Conservation (phyloP, 768 basidiomycete species). For the Leccinum obscurum region DNA sequence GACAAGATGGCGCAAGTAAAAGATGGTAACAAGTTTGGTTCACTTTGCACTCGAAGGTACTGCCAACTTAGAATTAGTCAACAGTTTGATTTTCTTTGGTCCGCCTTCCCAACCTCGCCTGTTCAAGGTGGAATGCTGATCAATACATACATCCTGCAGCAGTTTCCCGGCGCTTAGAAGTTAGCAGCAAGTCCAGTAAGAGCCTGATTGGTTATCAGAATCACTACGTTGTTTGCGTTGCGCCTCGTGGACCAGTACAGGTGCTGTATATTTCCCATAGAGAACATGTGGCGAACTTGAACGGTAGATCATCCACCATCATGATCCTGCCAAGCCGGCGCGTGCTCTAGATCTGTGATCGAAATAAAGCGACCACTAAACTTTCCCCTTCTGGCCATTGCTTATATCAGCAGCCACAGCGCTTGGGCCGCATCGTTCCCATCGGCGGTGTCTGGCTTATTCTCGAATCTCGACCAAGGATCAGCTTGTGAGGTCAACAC, state of each 20-base stretch:
- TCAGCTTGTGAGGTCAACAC: constrained; percentile 79
- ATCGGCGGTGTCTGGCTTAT: neutral
- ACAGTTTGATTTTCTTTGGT: neutral
- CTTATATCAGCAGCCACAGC: constrained; percentile 18
- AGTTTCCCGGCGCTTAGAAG: neutral
- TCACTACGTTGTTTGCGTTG: neutral
- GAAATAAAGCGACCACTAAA: neutral
- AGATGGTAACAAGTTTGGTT: neutral
- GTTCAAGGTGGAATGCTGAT: no score
- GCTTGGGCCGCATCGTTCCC: no score
- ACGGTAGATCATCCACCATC: no score
- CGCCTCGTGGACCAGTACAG: neutral
- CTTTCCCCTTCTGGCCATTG: constrained; percentile 3
- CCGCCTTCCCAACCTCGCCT: neutral
- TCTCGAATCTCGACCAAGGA: constrained; percentile 81
- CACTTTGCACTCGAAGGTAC: no score
- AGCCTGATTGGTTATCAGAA: neutral
- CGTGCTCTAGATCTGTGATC: no score
- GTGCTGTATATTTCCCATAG: neutral
- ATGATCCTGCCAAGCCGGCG: no score
- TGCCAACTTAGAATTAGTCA: neutral
- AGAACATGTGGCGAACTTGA: no score
- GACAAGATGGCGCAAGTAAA: neutral
- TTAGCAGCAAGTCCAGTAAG: no score
- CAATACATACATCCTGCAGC: neutral